Evolutionary conservation across 2,329 filamentous ascomycete genomes (phyloP).

Genomic region (Aspergillus fijiensis): DNA sequence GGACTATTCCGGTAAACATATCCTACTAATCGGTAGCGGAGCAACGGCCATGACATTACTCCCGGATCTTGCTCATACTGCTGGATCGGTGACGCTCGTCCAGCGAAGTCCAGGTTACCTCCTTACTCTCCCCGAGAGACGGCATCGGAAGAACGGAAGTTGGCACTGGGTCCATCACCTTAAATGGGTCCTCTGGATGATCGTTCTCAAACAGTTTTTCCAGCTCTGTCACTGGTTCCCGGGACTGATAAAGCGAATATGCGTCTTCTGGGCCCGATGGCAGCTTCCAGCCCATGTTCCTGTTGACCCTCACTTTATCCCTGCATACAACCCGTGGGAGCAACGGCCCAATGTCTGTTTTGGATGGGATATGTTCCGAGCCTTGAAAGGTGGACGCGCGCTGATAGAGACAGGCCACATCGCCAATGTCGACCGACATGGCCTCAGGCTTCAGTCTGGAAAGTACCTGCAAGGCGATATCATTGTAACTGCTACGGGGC

Average conservation of each 20-base stretch:
- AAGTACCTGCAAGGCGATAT: conserved; percentile 29
- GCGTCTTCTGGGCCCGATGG: too few species aligned
- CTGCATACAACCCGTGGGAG: conserved; percentile 63
- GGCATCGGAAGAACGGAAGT: background rate
- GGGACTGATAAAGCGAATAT: conserved; percentile 42
- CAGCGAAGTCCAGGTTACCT: conserved; percentile 74
- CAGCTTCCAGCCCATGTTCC: conserved; percentile 55
- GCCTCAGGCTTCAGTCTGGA: conserved; percentile 47
- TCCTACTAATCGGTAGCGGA: conserved; percentile 71
- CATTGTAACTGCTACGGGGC: conserved; percentile 38
- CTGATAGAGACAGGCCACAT: too few species aligned
- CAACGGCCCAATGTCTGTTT: conserved; percentile 68
- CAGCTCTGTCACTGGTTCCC: conserved; percentile 52
- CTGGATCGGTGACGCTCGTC: conserved; percentile 62
- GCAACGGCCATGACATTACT: conserved; percentile 73
- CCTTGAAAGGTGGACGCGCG: too few species aligned
- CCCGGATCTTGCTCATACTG: conserved; percentile 59
- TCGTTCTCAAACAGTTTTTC: conserved; percentile 48
- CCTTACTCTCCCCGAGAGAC: conserved; percentile 35
- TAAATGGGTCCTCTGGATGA: conserved; percentile 34
- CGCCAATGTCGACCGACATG: conserved; percentile 9
- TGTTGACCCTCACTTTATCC: conserved; percentile 61
- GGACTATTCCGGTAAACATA: conserved; percentile 62
- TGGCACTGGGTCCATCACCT: conserved; percentile 29
- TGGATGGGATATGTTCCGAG: conserved; percentile 44